Evolutionary conservation across 352 stramenopile genomes (phyloP).

Genomic region (Salisapilia sapeloensis): DNA sequence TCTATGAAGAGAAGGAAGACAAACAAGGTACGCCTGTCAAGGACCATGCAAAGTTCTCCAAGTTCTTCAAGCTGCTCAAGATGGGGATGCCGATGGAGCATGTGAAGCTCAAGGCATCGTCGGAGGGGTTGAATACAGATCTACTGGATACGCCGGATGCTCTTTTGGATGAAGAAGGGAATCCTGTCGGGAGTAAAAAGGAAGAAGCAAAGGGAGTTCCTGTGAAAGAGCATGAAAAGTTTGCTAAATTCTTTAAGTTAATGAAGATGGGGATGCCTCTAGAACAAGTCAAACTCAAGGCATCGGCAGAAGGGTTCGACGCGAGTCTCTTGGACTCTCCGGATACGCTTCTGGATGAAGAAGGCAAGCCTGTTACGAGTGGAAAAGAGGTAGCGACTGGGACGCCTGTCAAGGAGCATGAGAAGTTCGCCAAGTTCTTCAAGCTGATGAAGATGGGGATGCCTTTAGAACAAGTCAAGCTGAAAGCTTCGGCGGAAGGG

Average conservation of each 20-base stretch:
- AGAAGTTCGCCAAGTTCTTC: constrained; percentile 88
- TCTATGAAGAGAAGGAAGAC: constrained; percentile 24
- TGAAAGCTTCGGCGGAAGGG: constrained; percentile 61
- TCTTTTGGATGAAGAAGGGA: constrained; percentile 30
- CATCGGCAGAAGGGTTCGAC: constrained; percentile 85
- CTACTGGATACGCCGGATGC: constrained; percentile 48
- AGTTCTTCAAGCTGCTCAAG: constrained; percentile 88
- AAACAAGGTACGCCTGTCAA: constrained; percentile 23
- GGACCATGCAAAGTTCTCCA: constrained; percentile 45
- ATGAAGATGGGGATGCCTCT: constrained; percentile 90
- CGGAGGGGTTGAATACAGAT: constrained; percentile 39
- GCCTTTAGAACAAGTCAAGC: constrained; percentile 77
- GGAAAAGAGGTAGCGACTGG: constrained; percentile 16
- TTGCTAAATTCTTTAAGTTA: constrained; percentile 90
- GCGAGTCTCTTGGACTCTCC: constrained; percentile 64
- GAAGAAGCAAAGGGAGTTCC: constrained; percentile 21
- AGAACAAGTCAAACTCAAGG: constrained; percentile 86
- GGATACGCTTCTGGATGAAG: constrained; percentile 38
- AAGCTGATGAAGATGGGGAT: constrained; percentile 87
- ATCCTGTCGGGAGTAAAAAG: constrained; percentile 23
- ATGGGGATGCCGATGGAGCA: constrained; percentile 75
- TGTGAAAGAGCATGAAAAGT: constrained; percentile 52
- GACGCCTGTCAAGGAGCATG: constrained; percentile 71
- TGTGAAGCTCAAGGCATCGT: no score
- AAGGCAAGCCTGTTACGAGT: constrained; percentile 14